Conservation (phyloP, 306 rosid genomes). For the Inga leiocalycina region DNA sequence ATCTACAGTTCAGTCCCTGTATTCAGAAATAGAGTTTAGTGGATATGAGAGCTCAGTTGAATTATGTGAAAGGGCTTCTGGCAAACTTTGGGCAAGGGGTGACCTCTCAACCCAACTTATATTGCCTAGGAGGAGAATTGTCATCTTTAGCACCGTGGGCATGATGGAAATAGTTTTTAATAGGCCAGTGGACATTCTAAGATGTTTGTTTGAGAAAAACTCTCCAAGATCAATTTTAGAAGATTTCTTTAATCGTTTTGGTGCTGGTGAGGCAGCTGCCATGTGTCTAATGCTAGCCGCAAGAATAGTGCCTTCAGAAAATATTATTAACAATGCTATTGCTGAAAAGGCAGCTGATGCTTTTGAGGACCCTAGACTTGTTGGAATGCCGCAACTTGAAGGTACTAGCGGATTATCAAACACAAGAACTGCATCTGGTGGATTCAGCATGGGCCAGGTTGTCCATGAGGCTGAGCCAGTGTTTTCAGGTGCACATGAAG, state of each 20-base stretch:
- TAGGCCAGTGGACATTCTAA: slow-evolving; percentile 92
- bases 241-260: slow-evolving; percentile 95
- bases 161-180: slow-evolving; percentile 97
- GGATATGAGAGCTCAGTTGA: slow-evolving; percentile 72
- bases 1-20: slow-evolving; percentile 73
- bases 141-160: slow-evolving; percentile 93
- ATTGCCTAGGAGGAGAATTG: slow-evolving; percentile 89
- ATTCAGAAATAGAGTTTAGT: slow-evolving; percentile 86
- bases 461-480: slow-evolving; percentile 98
- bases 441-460: slow-evolving; percentile 99
- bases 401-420: slow-evolving; percentile 79
- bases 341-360: slow-evolving; percentile 97
- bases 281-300: slow-evolving; percentile 98
- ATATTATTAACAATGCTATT: slow-evolving; percentile 70
- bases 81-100: slow-evolving; percentile 95
- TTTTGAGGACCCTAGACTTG: slow-evolving; percentile 94
- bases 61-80: slow-evolving; percentile 71
- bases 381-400: slow-evolving; percentile 98
- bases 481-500: slow-evolving; percentile 98
- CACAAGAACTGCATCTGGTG: slow-evolving; percentile 83
- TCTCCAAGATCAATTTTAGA: slow-evolving; percentile 84
- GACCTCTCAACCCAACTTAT: slow-evolving; percentile 95
- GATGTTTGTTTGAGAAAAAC: slow-evolving; percentile 81
- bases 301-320: slow-evolving; percentile 79
- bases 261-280: slow-evolving; percentile 95